Conservation (phyloP, 148 eudicot genomes). For the Polygonum aviculare region DNA sequence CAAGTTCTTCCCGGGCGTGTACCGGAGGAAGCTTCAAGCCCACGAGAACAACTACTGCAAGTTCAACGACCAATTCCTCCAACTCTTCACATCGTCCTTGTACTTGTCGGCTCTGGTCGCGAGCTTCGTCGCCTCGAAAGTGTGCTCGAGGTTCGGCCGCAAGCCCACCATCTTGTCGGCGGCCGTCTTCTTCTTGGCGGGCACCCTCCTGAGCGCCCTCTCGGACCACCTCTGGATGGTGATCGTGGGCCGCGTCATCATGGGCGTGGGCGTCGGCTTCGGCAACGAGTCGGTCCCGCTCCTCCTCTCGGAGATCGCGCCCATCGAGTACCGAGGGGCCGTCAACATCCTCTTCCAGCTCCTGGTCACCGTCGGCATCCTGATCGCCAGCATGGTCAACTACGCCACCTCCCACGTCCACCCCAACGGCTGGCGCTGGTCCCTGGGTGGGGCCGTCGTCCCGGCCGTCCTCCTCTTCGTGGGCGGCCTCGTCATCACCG, state of each 20-base stretch:
- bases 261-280: constrained; percentile 69
- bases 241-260: constrained; percentile 51
- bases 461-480: constrained; percentile 30
- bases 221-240: constrained; percentile 36
- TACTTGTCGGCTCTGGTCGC: constrained; percentile 42
- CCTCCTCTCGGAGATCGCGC: constrained; percentile 56
- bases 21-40: constrained; percentile 38
- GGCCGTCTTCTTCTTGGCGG: constrained; percentile 19
- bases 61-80: constrained; percentile 54
- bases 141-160: constrained; percentile 22
- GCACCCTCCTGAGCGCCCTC: constrained; percentile 29
- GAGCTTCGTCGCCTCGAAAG: constrained; percentile 16
- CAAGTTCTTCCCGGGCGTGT: constrained; percentile 48
- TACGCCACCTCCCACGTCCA: constrained; percentile 30
- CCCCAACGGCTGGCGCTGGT: constrained; percentile 50
- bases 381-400: constrained; percentile 48
- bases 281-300: constrained; percentile 65
- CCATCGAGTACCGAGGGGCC: constrained; percentile 48
- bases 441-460: constrained; percentile 37
- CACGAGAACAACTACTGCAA: constrained; percentile 62
- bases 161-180: constrained; percentile 28
- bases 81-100: constrained; percentile 65
- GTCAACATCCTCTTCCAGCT: constrained; percentile 69
- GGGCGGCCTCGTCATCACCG: constrained; percentile 39
- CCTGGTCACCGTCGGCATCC: constrained; percentile 47